Base-by-base conservation (phyloP, 495 filamentous ascomycete genomes). In the Xylaria cubensis region DNA sequence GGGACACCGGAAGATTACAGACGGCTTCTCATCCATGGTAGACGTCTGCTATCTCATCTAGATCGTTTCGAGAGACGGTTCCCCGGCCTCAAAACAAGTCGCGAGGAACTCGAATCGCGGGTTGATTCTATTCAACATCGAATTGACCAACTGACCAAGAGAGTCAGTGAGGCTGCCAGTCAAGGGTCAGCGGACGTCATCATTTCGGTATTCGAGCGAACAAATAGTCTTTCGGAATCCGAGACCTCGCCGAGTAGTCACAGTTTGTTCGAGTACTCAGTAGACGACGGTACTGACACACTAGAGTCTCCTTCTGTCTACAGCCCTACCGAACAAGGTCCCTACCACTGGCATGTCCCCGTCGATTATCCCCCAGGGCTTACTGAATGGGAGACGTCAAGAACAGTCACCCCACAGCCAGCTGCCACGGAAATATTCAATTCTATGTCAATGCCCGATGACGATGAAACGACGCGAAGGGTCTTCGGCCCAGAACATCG, bases 1-100 rank as follows among this genome's bases (percentile, higher is more conserved):
- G 90, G 90, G n/a, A 82, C 90, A 48, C 89, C 90, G 2, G 90
- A 91, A 41, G 92, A 94, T 75, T 93, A 91, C 74, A 87, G 91
- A 15, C 86, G 91, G 26, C 92, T 91, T 67, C 85, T 89, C 67
- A 90, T 91, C 39, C 92, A 94, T 72, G 91, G 89, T 0, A 85
- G 86, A 24, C 84, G 85, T 72, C 76, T 94, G 53, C 73, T 84
- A 36, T 73, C 85, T 74, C 79, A 89, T 84, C 56, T 88, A 44
- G 46, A 78, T 76, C 67, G 80, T 26, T 84, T 86, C 32, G 81
- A 84, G 58, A 84, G 83, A 72, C 80, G 81, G 34, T 77, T 73
- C 10, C 79, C 81, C 1, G 66, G 73, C 32, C 78, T 87, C 6
- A 69, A 78, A 1, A 67, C 73, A 15, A 84, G 85, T 15, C 84